Percentiles rank a stretch among this genome's conserved stretches.
phyloP scores from a whole-genome alignment of 31 red algal species.

The Odonthalia washingtoniensis region DNA sequence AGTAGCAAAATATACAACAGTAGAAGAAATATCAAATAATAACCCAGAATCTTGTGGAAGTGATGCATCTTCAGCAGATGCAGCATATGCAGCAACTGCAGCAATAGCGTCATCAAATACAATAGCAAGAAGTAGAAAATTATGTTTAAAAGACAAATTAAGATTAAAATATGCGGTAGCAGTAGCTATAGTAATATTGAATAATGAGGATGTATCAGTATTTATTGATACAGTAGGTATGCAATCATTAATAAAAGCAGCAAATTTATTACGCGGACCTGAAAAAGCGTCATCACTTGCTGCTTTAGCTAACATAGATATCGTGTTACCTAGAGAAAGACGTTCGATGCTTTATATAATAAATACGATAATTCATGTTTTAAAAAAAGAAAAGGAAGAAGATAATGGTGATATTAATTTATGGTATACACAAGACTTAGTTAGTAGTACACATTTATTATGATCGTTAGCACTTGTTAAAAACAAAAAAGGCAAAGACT shows the following conservation, averaged over 20 bases:
- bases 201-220: constrained; percentile 53
- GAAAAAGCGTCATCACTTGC: constrained; percentile 67
- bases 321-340: constrained; percentile 56
- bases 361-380: constrained; percentile 18
- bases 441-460: constrained; percentile 75
- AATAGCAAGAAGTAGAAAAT: constrained; percentile 4
- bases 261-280: constrained; percentile 36
- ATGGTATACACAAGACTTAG: constrained; percentile 68
- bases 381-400: constrained; percentile 17
- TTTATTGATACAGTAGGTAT: constrained; percentile 71
- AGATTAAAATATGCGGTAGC: constrained; percentile 54
- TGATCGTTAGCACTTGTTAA: constrained; percentile 65
- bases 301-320: constrained; percentile 80
- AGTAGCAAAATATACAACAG: not conserved
- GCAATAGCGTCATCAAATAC: constrained; percentile 61
- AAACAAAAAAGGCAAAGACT: constrained; percentile 42
- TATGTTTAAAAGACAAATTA: constrained; percentile 20
- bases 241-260: constrained; percentile 46
- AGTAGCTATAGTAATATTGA: constrained; percentile 51
- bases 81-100: constrained; percentile 65
- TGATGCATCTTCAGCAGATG: constrained; percentile 55
- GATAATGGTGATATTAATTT: constrained; percentile 34
- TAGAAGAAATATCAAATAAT: not conserved
- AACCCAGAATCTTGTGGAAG: constrained; percentile 28
- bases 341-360: constrained; percentile 48